Conservation (phyloP, 106 monocot genomes). For the Acorus calamus region DNA sequence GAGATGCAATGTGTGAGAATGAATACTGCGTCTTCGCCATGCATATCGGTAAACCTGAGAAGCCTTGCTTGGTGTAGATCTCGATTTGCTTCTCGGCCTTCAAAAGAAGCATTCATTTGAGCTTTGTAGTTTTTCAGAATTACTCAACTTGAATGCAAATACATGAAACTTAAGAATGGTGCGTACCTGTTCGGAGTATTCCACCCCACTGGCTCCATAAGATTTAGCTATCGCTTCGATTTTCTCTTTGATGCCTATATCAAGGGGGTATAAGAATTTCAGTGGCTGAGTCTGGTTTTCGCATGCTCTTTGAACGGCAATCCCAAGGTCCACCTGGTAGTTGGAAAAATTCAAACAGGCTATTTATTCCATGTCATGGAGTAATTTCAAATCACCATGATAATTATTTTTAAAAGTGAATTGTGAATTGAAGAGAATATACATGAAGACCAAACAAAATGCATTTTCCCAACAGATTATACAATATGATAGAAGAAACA, state of each 20-base stretch:
- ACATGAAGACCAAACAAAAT: too few species aligned
- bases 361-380: too few species aligned
- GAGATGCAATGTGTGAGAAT: constrained; percentile 70
- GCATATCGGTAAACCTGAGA: constrained; percentile 81
- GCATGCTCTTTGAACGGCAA: constrained; percentile 89
- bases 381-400: too few species aligned
- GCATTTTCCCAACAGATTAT: too few species aligned
- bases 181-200: constrained; percentile 89
- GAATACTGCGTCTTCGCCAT: constrained; percentile 99
- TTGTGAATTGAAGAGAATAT: too few species aligned
- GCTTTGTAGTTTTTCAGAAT: too few species aligned
- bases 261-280: constrained; percentile 81
- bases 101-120: background rate
- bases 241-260: constrained; percentile 80
- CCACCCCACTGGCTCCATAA: constrained; percentile 85
- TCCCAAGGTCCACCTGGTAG: constrained; percentile 81
- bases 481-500: too few species aligned
- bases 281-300: constrained; percentile 52
- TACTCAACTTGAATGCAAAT: too few species aligned
- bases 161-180: too few species aligned
- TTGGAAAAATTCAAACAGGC: too few species aligned
- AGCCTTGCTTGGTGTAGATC: constrained; percentile 84
- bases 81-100: constrained; percentile 94
- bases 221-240: constrained; percentile 90
- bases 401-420: too few species aligned